A percentile compares a stretch with the other conserved stretches of the same genome.
Evolutionary conservation across 495 filamentous ascomycete genomes (phyloP).

Genomic region (Penicillium simplicissimum): DNA sequence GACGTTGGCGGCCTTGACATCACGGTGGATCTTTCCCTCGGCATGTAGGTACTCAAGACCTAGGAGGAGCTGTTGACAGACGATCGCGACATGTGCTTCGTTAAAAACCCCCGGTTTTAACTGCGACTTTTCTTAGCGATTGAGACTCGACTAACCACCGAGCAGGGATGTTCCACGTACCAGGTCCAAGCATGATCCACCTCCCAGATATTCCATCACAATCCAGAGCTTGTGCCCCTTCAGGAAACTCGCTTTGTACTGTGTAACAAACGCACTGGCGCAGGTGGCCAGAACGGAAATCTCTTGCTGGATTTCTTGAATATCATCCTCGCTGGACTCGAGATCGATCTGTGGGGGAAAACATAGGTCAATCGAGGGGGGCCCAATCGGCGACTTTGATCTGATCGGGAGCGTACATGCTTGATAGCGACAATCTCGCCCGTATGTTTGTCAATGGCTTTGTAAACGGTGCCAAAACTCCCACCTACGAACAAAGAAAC

Average conservation of each 20-base stretch:
- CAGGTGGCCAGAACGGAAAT: slow-evolving; percentile 95
- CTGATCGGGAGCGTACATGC: slow-evolving; percentile 58
- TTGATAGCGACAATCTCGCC: slow-evolving; percentile 92
- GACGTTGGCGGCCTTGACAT: slow-evolving; percentile 96
- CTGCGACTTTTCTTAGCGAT: slow-evolving; percentile 46
- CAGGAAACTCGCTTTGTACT: slow-evolving; percentile 94
- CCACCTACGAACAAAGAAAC: slow-evolving; percentile 59
- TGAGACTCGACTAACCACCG: not conserved
- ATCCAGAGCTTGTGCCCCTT: slow-evolving; percentile 97
- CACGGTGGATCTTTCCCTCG: slow-evolving; percentile 95
- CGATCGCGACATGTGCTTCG: slow-evolving; percentile 91
- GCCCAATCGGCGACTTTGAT: slow-evolving; percentile 19
- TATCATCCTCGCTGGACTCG: slow-evolving; percentile 96
- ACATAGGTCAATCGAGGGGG: slow-evolving; percentile 26
- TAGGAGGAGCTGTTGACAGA: slow-evolving; percentile 85
- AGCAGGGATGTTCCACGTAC: slow-evolving; percentile 45
- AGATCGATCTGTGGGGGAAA: slow-evolving; percentile 78
- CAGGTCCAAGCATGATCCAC: slow-evolving; percentile 90
- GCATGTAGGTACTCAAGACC: slow-evolving; percentile 92
- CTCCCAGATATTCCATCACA: slow-evolving; percentile 96
- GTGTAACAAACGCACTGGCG: slow-evolving; percentile 87
- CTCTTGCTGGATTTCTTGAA: slow-evolving; percentile 96
- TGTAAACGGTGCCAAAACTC: slow-evolving; percentile 96
- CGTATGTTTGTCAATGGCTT: slow-evolving; percentile 81
- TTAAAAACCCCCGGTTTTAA: slow-evolving; percentile 89